phyloP scores from a whole-genome alignment of 1,139 yeast species.

The Yamadazyma dendronema region DNA sequence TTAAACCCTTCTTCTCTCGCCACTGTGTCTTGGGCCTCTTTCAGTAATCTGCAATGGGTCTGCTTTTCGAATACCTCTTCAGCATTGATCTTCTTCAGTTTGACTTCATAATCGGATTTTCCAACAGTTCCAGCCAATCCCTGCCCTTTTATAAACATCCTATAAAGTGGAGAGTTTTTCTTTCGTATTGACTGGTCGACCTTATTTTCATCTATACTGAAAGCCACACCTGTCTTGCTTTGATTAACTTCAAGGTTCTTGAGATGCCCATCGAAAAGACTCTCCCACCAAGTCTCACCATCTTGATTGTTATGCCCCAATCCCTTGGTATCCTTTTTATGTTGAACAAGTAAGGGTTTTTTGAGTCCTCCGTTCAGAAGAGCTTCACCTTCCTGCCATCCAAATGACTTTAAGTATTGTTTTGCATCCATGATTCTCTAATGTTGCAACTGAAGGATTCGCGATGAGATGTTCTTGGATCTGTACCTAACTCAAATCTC shows the following conservation, averaged over 20 bases:
- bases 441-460: background rate
- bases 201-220: conserved; percentile 44
- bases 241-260: conserved; percentile 66
- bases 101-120: conserved; percentile 22
- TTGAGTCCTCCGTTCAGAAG: conserved; percentile 74
- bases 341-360: conserved; percentile 85
- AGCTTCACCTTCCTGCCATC: conserved; percentile 93
- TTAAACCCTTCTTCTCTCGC: conserved; percentile 8
- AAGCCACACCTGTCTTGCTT: conserved; percentile 23
- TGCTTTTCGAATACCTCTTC: conserved; percentile 21
- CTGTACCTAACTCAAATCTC: background rate
- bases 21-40: conserved; percentile 11
- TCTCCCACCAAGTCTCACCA: conserved; percentile 96
- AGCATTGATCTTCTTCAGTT: conserved; percentile 17
- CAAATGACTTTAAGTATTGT: conserved; percentile 69
- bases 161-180: conserved; percentile 59
- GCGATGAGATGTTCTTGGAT: conserved; percentile 5
- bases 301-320: conserved; percentile 64
- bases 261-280: conserved; percentile 88
- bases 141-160: conserved; percentile 83
- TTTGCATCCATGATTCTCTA: conserved; percentile 90
- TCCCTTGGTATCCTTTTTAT: conserved; percentile 88
- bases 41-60: conserved; percentile 17
- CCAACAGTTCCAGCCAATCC: conserved; percentile 78
- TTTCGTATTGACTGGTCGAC: conserved; percentile 44